Conservation (phyloP, 176 grass and related monocot genomes). For the Hordeum vulgare region DNA sequence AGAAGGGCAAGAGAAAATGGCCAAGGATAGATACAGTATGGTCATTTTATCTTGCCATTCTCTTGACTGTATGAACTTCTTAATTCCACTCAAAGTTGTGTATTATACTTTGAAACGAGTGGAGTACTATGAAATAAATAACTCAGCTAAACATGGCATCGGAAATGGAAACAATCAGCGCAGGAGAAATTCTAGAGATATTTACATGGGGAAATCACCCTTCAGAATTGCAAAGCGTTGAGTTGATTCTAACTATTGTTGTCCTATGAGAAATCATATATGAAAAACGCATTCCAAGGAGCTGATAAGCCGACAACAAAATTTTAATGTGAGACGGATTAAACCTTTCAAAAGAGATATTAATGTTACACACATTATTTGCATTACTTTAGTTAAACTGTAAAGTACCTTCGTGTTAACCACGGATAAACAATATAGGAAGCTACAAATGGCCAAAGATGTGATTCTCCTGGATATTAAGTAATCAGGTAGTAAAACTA, state of each 20-base stretch:
- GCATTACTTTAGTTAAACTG: neutral
- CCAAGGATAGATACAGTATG: neutral
- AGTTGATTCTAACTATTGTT: neutral
- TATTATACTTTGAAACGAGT: neutral
- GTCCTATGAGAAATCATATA: neutral
- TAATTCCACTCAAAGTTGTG: neutral
- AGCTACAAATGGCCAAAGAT: neutral
- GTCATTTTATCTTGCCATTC: neutral
- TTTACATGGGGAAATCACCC: neutral
- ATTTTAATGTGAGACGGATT: neutral
- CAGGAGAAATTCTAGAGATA: neutral
- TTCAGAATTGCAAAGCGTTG: neutral
- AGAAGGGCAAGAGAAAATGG: too few relatives aligned
- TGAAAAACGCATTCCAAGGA: neutral
- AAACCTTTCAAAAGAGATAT: neutral
- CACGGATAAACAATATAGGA: neutral
- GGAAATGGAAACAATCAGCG: neutral
- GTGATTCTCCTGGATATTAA: neutral
- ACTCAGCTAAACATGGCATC: slow-evolving; percentile 11
- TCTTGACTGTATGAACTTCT: neutral
- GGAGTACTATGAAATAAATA: neutral
- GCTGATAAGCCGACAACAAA: neutral
- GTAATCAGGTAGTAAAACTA: neutral
- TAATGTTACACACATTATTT: neutral
- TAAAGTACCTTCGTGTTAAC: neutral